Evolutionary conservation across 331 rosid genomes (phyloP), one percentile per base, ranked within the genome.

Genomic region (Ulmus americana): DNA sequence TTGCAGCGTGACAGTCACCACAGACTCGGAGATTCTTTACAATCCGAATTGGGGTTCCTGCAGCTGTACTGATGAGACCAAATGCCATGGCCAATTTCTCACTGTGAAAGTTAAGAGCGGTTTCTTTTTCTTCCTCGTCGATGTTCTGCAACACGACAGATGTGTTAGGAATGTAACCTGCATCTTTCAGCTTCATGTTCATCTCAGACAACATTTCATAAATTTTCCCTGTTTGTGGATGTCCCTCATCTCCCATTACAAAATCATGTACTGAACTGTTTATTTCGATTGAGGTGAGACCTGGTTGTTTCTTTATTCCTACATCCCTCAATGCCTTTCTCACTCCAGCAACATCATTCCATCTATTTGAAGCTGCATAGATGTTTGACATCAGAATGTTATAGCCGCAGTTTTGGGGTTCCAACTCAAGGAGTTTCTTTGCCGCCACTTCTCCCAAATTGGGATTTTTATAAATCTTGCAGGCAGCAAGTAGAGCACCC

Each of bases 31-130:
- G 86, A 63, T 84, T 87, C 83, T 87, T 87, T 46, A 80, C 76
- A 10, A 84, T 72, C 55, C 88, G 70, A 55, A 87, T 71, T 1
- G 90, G 80, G 14, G 70, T 76, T 56, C 86, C 80, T 0, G 80
- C 77, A 54, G 72, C 74, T 8, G 88, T 80, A 61, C 78, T 67
- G 63, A 84, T 76, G 16, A 84, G 83, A 5, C 95, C 90, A 63
- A 81, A 86, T 10, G 95, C 95, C 81, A 77, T 77, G 8, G 95
- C 95, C 52, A 86, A 69, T 71, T 76, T 87, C 66, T 84, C 95
- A 55, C 95, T 84, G 14, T 86, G 90, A 65, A 77, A 82, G 53
- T 64, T 76, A 0, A 87, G 77, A 5, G 76, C 70, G 7, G 67
- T 74, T 70, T 82, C 95, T 64, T 87, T 87, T 67, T 80, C 85